phyloP scores from a whole-genome alignment of 164 flowering plant species.

The Berberis vulgaris region DNA sequence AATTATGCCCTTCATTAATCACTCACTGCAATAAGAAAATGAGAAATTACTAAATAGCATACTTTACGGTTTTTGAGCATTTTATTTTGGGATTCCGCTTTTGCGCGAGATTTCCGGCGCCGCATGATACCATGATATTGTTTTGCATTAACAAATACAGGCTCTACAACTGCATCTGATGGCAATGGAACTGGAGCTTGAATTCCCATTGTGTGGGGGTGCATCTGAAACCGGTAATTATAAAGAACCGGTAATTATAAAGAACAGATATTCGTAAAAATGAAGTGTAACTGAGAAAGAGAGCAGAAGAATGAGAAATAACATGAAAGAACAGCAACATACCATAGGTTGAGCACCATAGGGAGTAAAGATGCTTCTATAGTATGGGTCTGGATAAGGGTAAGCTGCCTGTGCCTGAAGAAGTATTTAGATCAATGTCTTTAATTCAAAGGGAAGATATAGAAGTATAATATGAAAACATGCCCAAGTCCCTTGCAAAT shows the following conservation, averaged over 20 bases:
- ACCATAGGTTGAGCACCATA: conserved; percentile 88
- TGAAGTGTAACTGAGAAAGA: neutral
- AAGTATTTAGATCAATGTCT: conserved; percentile 6
- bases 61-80: conserved; percentile 57
- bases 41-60: conserved; percentile 2
- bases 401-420: conserved; percentile 61
- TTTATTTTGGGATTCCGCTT: conserved; percentile 70
- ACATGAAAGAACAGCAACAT: conserved; percentile 9
- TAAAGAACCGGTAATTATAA: neutral
- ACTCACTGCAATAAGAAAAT: neutral
- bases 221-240: conserved; percentile 36
- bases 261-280: neutral
- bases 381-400: conserved; percentile 90
- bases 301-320: neutral
- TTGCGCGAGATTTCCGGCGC: conserved; percentile 78
- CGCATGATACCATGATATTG: conserved; percentile 79
- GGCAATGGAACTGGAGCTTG: conserved; percentile 73
- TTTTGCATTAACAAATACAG: conserved; percentile 80
- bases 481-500: too few relatives aligned
- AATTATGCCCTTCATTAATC: neutral
- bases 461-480: too few relatives aligned
- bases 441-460: neutral
- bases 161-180: conserved; percentile 75
- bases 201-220: conserved; percentile 63
- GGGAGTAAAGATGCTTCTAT: conserved; percentile 78